Percentiles rank a stretch among this genome's conserved stretches.
Evolutionary conservation across 306 rosid species (phyloP).

Genomic region (Quillaja saponaria): DNA sequence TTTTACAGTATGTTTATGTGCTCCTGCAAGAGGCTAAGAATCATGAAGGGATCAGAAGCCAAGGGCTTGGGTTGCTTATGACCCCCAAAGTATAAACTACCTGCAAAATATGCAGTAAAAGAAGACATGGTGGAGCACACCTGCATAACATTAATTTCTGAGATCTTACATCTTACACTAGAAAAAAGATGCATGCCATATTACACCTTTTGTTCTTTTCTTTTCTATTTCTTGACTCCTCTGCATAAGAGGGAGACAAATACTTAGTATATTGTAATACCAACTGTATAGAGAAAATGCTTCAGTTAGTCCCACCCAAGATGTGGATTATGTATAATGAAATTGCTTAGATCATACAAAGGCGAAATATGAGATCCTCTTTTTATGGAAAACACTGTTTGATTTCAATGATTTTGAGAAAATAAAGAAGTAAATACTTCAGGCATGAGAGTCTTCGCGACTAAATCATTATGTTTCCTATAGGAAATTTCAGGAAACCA

Average conservation of each 20-base stretch:
- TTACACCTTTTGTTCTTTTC: no score
- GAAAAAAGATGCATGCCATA: conserved; percentile 1
- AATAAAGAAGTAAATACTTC: no score
- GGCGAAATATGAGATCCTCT: background rate
- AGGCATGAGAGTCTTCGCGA: no score
- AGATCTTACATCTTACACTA: background rate
- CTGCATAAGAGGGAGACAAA: no score
- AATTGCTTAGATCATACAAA: background rate
- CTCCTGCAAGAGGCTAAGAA: conserved; percentile 67
- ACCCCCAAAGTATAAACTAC: background rate
- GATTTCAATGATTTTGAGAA: no score
- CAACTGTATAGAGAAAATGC: conserved; percentile 30
- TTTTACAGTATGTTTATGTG: conserved; percentile 61
- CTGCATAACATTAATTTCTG: background rate
- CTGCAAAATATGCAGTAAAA: background rate
- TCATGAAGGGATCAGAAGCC: conserved; percentile 68
- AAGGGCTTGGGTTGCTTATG: conserved; percentile 55
- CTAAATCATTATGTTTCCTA: no score
- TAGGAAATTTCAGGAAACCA: no score
- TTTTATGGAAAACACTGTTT: no score
- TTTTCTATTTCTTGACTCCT: no score
- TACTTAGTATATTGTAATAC: background rate
- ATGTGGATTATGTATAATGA: background rate
- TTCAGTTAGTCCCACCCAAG: conserved; percentile 19
- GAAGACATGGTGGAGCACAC: conserved; percentile 11